A percentile compares a stretch with the other conserved stretches of the same genome.
phyloP scores from a whole-genome alignment of 768 basidiomycete genomes.

The Tephrocybe sp. region DNA sequence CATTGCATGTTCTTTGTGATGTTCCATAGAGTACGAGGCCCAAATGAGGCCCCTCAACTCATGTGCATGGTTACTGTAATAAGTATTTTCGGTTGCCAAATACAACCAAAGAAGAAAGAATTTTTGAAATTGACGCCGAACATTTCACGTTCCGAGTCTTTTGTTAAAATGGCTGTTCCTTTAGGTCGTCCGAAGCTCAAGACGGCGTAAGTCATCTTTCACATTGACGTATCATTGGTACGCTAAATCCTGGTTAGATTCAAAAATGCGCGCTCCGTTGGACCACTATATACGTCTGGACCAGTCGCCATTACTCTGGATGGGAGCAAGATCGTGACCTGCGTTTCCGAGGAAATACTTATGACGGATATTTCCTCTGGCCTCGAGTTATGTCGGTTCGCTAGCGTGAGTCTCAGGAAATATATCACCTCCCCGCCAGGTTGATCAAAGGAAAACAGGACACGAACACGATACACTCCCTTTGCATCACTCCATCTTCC shows the following conservation, averaged over 20 bases:
- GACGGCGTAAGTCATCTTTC: constrained; percentile 51
- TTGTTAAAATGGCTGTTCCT: constrained; percentile 32
- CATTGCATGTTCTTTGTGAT: no score
- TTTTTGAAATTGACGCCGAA: constrained; percentile 13
- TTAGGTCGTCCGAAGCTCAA: constrained; percentile 48
- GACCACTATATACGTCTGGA: constrained; percentile 86
- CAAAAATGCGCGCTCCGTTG: constrained; percentile 70
- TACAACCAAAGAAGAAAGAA: constrained; percentile 13
- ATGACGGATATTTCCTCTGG: constrained; percentile 81
- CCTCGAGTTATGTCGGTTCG: constrained; percentile 74
- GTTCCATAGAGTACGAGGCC: no score
- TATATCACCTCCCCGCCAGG: not conserved
- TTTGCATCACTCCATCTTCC: constrained; percentile 78
- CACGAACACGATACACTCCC: constrained; percentile 77
- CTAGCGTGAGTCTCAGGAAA: constrained; percentile 60
- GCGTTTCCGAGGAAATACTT: constrained; percentile 83
- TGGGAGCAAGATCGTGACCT: constrained; percentile 79
- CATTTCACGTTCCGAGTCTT: not conserved
- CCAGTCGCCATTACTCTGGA: constrained; percentile 79
- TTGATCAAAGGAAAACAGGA: constrained; percentile 50
- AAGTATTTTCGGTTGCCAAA: constrained; percentile 11
- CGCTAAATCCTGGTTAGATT: constrained; percentile 50
- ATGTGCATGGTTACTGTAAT: no score
- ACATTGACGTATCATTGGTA: not conserved
- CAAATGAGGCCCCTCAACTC: no score